These are phyloP conservation scores for Edaphochlamys debaryana DNA, from an alignment of 139 green algal genomes.

Conservation along the genomic window DNA sequence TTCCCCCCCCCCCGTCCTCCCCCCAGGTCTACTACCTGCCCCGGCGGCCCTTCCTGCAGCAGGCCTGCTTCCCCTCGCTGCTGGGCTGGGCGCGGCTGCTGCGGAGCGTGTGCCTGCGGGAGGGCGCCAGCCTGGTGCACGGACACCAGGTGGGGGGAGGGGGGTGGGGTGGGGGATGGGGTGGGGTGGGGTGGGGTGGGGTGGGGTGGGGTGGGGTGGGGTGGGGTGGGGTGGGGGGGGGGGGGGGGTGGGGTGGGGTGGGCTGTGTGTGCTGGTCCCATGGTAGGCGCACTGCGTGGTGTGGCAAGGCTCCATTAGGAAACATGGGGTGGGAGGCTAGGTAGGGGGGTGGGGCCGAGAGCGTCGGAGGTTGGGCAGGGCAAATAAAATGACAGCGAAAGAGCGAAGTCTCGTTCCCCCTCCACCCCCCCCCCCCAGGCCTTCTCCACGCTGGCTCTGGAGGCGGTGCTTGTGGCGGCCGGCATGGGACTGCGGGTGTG, in stretches of 20 bases:
- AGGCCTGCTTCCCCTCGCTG: constrained; percentile 77
- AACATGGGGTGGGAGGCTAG: no score
- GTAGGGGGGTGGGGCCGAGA: no score
- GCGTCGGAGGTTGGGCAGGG: no score
- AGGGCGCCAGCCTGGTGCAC: constrained; percentile 89
- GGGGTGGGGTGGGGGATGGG: neutral
- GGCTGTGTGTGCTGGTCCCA: no score
- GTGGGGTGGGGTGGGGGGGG: neutral
- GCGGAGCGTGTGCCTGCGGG: constrained; percentile 77
- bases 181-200: neutral
- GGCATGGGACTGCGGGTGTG: no score
- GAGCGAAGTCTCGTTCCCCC: no score
- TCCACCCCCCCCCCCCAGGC: constrained; percentile 71
- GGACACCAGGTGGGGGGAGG: constrained; percentile 68
- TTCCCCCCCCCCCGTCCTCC: neutral
- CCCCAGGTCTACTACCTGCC: constrained; percentile 94
- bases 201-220: neutral
- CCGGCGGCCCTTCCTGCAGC: constrained; percentile 75
- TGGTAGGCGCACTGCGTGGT: no score
- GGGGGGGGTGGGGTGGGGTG: no score
- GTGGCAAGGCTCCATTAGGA: no score
- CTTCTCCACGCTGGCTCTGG: constrained; percentile 87
- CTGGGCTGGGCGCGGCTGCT: constrained; percentile 74
- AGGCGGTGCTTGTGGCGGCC: constrained; percentile 88
- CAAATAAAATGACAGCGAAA: no score